Conservation (phyloP, 768 basidiomycete genomes). For the Kondoa subrosea region DNA sequence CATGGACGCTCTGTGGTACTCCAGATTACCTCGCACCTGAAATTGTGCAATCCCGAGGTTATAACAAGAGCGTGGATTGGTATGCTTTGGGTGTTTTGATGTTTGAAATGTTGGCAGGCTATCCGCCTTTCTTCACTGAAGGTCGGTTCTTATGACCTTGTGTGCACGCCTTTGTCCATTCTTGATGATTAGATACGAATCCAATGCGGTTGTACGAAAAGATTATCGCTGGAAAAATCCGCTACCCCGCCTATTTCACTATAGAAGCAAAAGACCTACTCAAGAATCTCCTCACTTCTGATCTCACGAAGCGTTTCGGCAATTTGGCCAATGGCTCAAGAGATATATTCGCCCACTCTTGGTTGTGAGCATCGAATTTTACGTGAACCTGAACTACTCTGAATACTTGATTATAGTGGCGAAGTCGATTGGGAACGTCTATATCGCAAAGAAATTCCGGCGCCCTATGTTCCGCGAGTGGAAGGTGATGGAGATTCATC, state of each 20-base stretch:
- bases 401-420: conserved; percentile 6
- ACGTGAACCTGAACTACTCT: not conserved
- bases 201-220: conserved; percentile 97
- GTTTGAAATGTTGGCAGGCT: conserved; percentile 78
- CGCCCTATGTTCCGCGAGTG: conserved; percentile 87
- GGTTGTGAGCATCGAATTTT: too few species aligned
- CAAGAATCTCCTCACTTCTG: conserved; percentile 72
- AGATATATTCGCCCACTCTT: conserved; percentile 78
- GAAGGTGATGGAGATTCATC: conserved; percentile 85
- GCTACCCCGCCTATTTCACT: conserved; percentile 83
- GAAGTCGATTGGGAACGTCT: conserved; percentile 69
- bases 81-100: conserved; percentile 96
- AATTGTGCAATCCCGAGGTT: conserved; percentile 92
- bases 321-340: conserved; percentile 86
- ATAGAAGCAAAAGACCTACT: conserved; percentile 76
- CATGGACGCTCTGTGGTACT: conserved; percentile 76
- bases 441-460: conserved; percentile 61
- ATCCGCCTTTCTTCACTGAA: conserved; percentile 65
- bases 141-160: not conserved
- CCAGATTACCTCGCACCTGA: conserved; percentile 96
- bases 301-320: conserved; percentile 78
- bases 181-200: conserved; percentile 54
- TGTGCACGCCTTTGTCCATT: not conserved
- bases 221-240: conserved; percentile 71
- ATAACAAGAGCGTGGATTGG: conserved; percentile 98